Percentiles rank a stretch among this genome's conserved stretches.
Evolutionary conservation across 2,329 filamentous ascomycete species (phyloP).

Genomic region (Clonostachys sp.): DNA sequence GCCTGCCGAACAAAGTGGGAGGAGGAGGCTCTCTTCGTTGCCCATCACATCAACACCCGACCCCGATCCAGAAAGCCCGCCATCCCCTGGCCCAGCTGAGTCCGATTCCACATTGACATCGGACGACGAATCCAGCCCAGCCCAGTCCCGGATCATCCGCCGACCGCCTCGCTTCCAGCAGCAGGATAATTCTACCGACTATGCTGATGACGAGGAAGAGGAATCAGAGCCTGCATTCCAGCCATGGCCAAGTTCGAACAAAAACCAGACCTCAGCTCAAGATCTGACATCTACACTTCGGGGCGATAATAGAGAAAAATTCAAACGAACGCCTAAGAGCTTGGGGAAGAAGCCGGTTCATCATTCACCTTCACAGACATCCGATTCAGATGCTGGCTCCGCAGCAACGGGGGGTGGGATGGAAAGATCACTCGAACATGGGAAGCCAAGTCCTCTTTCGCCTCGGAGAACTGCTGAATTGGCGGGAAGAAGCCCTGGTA

Average conservation of each 20-base stretch:
- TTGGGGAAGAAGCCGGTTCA: constrained; percentile 17
- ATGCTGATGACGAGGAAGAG: constrained; percentile 50
- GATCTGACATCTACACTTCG: constrained; percentile 50
- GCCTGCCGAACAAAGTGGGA: constrained; percentile 16
- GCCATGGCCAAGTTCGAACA: constrained; percentile 30
- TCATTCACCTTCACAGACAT: constrained; percentile 45
- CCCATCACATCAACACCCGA: constrained; percentile 23
- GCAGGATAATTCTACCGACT: constrained; percentile 25
- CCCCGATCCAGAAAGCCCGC: constrained; percentile 13
- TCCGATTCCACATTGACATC: constrained; percentile 32
- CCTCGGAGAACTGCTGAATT: constrained; percentile 57
- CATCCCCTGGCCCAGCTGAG: constrained; percentile 29
- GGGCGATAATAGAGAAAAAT: constrained; percentile 24
- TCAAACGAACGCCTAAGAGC: constrained; percentile 14
- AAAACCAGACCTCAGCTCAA: constrained; percentile 25
- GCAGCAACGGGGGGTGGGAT: constrained; percentile 24
- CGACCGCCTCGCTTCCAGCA: constrained; percentile 49
- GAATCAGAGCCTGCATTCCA: constrained; percentile 54
- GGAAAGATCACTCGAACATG: constrained; percentile 19
- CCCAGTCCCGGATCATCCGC: constrained; percentile 55
- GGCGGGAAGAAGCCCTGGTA: constrained; percentile 46
- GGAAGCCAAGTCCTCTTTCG: constrained; percentile 40
- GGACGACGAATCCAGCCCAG: constrained; percentile 45
- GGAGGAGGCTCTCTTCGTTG: constrained; percentile 38
- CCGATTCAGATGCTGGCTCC: constrained; percentile 59